These are phyloP conservation scores for Cucumis melo DNA, from an alignment of 306 rosid species.

Conservation along the genomic window DNA sequence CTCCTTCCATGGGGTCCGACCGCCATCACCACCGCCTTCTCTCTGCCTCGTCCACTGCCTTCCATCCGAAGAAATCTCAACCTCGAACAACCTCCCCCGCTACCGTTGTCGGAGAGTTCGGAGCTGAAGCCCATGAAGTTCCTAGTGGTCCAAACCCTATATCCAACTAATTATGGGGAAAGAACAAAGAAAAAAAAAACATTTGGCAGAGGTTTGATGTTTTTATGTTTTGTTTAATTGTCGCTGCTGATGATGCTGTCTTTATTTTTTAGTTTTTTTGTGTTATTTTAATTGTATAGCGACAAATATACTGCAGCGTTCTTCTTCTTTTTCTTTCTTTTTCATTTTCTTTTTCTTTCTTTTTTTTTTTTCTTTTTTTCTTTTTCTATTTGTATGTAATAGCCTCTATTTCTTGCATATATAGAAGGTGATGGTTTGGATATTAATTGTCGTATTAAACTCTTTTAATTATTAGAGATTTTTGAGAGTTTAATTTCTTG, in stretches of 20 bases:
- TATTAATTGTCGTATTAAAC: neutral
- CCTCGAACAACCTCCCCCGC: neutral
- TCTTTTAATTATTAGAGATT: neutral
- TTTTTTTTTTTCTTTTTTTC: neutral
- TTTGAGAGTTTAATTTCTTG: neutral
- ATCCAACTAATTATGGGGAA: constrained; percentile 2
- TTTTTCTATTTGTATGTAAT: neutral
- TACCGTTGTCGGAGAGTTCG: neutral
- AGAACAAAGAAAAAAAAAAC: neutral
- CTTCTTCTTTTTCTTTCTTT: neutral
- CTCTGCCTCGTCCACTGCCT: constrained; percentile 22
- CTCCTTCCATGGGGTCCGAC: constrained; percentile 4
- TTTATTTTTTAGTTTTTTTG: neutral
- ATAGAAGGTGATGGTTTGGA: constrained; percentile 7
- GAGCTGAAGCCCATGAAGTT: constrained; percentile 11
- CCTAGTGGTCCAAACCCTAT: constrained; percentile 18
- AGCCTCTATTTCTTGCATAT: constrained; percentile 6
- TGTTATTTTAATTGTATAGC: constrained; percentile 3
- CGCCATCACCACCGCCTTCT: constrained; percentile 24
- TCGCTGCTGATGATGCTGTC: constrained; percentile 3
- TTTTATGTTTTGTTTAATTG: neutral
- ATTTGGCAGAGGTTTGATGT: constrained; percentile 1
- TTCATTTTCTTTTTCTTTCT: neutral
- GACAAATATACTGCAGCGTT: constrained; percentile 4
- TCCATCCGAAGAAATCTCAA: constrained; percentile 32